A percentile compares a stretch with the other conserved stretches of the same genome.
phyloP scores from a whole-genome alignment of 495 filamentous ascomycete genomes.

The Hypomontagnella monticulosa region DNA sequence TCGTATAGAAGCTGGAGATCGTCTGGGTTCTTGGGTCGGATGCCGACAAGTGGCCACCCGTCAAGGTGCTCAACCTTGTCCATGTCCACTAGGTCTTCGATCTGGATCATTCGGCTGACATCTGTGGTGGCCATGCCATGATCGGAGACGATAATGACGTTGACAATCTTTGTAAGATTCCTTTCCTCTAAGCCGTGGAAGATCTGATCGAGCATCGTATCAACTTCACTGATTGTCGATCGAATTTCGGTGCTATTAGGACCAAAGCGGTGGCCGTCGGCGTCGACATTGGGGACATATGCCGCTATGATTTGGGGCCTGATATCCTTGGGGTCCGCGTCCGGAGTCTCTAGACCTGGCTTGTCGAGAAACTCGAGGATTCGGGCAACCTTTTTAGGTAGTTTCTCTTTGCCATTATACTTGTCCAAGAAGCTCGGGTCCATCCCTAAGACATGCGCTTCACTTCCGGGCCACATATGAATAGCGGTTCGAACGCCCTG shows the following conservation, averaged over 20 bases:
- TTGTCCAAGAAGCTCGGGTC: constrained; percentile 83
- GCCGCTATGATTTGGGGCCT: constrained; percentile 92
- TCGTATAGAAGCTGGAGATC: constrained; percentile 66
- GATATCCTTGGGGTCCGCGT: constrained; percentile 45
- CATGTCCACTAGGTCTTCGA: constrained; percentile 89
- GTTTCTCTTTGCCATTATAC: constrained; percentile 78
- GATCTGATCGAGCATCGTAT: constrained; percentile 78
- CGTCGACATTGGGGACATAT: constrained; percentile 92
- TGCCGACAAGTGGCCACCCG: constrained; percentile 92
- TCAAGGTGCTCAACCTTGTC: constrained; percentile 81
- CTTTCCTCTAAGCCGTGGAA: constrained; percentile 80
- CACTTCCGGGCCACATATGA: constrained; percentile 99
- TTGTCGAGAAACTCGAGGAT: constrained; percentile 84
- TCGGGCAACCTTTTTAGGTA: constrained; percentile 77
- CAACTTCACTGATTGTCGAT: constrained; percentile 75
- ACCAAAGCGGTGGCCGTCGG: constrained; percentile 84
- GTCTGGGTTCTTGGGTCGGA: constrained; percentile 75
- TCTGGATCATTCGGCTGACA: constrained; percentile 80
- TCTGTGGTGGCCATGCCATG: constrained; percentile 98
- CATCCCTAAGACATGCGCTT: constrained; percentile 74
- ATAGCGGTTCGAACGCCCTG: constrained; percentile 78
- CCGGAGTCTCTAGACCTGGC: constrained; percentile 68
- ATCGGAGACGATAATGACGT: constrained; percentile 97
- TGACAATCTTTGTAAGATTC: constrained; percentile 88
- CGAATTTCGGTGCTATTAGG: constrained; percentile 94